These are phyloP conservation scores for Botrytis porri DNA, from an alignment of 2,329 filamentous ascomycete genomes.

Conservation along the genomic window DNA sequence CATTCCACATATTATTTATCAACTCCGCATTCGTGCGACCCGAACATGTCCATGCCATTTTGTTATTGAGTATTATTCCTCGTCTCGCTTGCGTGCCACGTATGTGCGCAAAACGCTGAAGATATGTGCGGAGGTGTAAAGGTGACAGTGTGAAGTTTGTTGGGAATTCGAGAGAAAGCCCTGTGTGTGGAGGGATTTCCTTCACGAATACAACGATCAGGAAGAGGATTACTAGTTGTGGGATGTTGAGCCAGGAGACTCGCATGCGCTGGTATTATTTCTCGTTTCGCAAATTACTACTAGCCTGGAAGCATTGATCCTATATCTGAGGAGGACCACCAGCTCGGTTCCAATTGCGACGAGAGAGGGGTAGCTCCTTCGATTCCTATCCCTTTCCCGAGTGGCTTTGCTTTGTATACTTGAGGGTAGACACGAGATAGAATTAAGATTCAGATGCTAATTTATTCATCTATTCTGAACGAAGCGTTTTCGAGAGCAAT, in stretches of 20 bases:
- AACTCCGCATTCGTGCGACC: conserved; percentile 72
- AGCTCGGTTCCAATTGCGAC: background rate
- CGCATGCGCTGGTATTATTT: background rate
- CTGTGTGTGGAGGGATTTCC: background rate
- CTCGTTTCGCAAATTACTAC: background rate
- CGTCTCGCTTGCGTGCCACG: background rate
- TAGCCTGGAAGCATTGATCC: background rate
- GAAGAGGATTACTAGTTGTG: background rate
- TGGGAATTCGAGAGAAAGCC: background rate
- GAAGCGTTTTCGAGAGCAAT: background rate
- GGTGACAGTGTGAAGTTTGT: background rate
- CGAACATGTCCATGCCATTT: conserved; percentile 89
- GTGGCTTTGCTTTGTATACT: background rate
- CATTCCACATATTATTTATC: conserved; percentile 71
- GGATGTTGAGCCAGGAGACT: background rate
- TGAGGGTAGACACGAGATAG: background rate
- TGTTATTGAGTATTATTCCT: conserved; percentile 30
- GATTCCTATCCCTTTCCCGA: background rate
- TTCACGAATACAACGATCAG: background rate
- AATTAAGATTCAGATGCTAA: background rate
- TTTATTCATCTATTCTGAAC: background rate
- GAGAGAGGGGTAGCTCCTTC: background rate
- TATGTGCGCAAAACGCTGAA: background rate
- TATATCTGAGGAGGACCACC: background rate
- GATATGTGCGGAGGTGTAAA: background rate